A percentile compares a stretch with the other conserved stretches of the same genome.
These are phyloP conservation scores for Astrothelium macrocarpum DNA, from an alignment of 495 filamentous ascomycete genomes.

Conservation along the genomic window DNA sequence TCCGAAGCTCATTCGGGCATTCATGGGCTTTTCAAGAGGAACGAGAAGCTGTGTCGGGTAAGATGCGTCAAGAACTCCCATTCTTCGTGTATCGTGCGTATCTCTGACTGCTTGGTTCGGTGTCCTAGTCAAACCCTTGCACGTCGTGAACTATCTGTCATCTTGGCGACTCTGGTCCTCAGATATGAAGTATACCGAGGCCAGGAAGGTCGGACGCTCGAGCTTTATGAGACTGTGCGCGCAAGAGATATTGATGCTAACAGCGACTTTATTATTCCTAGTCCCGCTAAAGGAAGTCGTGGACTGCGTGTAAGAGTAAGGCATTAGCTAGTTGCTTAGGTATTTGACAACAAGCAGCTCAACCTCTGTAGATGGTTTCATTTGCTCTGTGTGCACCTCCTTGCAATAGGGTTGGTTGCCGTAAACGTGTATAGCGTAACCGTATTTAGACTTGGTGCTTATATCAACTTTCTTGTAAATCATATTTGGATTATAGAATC, in stretches of 20 bases:
- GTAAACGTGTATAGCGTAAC: too few species aligned
- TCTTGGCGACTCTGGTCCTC: not conserved
- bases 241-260: not conserved
- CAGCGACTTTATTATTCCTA: not conserved
- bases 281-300: not conserved
- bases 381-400: too few species aligned
- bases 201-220: not conserved
- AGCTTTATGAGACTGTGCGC: not conserved
- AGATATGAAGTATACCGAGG: not conserved
- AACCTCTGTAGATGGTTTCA: too few species aligned
- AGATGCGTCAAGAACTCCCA: too few species aligned
- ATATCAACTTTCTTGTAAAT: too few species aligned
- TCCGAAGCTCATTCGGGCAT: slow-evolving; percentile 35
- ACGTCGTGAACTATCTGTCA: not conserved
- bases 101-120: slow-evolving; percentile 25
- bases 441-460: too few species aligned
- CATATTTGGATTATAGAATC: too few species aligned
- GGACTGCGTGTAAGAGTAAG: not conserved
- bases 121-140: not conserved
- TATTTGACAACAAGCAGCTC: too few species aligned
- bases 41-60: slow-evolving; percentile 43
- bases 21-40: slow-evolving; percentile 42
- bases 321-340: too few species aligned
- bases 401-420: too few species aligned
- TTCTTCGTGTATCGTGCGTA: slow-evolving; percentile 23